These are phyloP conservation scores for Bipolaris bicolor DNA, from an alignment of 2,329 filamentous ascomycete genomes.

Conservation along the genomic window DNA sequence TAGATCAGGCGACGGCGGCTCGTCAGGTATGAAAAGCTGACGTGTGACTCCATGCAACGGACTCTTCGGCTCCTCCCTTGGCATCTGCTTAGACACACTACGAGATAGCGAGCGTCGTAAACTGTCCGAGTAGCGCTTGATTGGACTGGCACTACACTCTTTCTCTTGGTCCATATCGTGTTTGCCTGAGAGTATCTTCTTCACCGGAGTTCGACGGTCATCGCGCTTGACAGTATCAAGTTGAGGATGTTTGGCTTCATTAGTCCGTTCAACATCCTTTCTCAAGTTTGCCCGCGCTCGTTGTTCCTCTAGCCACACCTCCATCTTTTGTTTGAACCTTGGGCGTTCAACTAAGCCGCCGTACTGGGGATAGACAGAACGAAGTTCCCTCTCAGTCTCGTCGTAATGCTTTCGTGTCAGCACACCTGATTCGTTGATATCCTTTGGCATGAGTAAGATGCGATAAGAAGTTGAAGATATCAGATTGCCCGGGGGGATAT, in stretches of 20 bases:
- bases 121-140: slow-evolving; percentile 28
- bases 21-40: slow-evolving; percentile 20
- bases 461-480: slow-evolving; percentile 33
- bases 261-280: slow-evolving; percentile 16
- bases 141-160: slow-evolving; percentile 18
- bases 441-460: slow-evolving; percentile 23
- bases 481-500: slow-evolving; percentile 12
- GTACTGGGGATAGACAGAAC: slow-evolving; percentile 38
- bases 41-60: slow-evolving; percentile 32
- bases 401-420: slow-evolving; percentile 32
- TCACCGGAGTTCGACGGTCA: neutral
- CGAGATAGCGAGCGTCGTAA: slow-evolving; percentile 27
- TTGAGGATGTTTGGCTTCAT: slow-evolving; percentile 14
- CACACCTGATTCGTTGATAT: slow-evolving; percentile 1
- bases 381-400: slow-evolving; percentile 37
- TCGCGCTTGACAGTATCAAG: slow-evolving; percentile 10
- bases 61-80: slow-evolving; percentile 26
- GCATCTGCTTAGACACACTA: slow-evolving; percentile 8
- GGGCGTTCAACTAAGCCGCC: slow-evolving; percentile 42
- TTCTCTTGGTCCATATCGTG: neutral
- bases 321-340: slow-evolving; percentile 34
- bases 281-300: slow-evolving; percentile 24
- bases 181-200: neutral
- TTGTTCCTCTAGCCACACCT: slow-evolving; percentile 38
- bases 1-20: neutral